These are phyloP conservation scores for Fusarium tuaranense DNA, from an alignment of 2,329 filamentous ascomycete genomes.

Conservation along the genomic window DNA sequence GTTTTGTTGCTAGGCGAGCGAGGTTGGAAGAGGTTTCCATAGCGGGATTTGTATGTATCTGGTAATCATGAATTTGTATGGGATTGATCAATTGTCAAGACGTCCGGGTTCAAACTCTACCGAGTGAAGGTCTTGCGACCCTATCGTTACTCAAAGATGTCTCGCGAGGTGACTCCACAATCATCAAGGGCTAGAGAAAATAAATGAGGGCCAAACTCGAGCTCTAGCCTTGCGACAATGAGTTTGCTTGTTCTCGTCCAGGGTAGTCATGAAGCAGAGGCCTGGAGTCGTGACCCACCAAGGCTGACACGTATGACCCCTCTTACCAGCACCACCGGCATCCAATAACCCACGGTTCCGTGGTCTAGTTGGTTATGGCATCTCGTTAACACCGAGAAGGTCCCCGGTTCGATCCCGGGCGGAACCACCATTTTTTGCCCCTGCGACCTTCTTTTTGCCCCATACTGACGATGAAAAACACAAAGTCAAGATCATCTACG, in stretches of 20 bases:
- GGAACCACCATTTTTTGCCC: slow-evolving; percentile 42
- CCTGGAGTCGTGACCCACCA: too few species aligned
- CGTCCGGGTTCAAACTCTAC: background rate
- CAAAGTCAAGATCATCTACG: background rate
- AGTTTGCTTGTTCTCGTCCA: background rate
- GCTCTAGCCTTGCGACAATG: fast-evolving
- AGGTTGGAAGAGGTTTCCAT: background rate
- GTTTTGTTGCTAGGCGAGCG: slow-evolving; percentile 6
- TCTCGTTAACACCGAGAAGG: slow-evolving; percentile 49
- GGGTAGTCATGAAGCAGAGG: background rate
- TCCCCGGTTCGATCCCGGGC: slow-evolving; percentile 49
- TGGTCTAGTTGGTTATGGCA: slow-evolving; percentile 50
- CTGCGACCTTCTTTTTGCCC: background rate
- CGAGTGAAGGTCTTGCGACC: too few species aligned
- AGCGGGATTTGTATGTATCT: background rate
- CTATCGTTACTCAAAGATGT: fast-evolving
- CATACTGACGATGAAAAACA: background rate
- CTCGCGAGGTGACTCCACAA: fast-evolving
- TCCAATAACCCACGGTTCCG: slow-evolving; percentile 33
- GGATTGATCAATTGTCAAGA: background rate
- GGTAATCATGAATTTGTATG: background rate
- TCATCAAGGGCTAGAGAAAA: too few species aligned
- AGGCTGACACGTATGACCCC: fast-evolving
- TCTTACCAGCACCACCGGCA: fast-evolving
- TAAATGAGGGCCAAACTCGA: background rate